A percentile compares a stretch with the other conserved stretches of the same genome.
These are phyloP conservation scores for Conringia planisiliqua DNA, from an alignment of 345 rosid genomes.

Conservation along the genomic window DNA sequence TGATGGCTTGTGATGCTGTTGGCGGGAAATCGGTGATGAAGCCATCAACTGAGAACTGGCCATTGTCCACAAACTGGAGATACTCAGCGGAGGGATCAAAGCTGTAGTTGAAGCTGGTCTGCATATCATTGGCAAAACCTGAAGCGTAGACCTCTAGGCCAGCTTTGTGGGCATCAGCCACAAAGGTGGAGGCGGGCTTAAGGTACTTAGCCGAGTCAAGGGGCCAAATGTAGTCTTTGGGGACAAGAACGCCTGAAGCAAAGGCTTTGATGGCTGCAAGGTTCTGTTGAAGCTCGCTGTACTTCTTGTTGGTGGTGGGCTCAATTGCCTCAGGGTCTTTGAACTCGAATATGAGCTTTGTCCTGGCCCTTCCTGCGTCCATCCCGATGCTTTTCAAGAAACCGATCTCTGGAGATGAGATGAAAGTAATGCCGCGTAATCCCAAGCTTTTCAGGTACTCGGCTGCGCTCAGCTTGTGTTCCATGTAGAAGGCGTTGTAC, in stretches of 20 bases:
- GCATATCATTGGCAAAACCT: slow-evolving; percentile 70
- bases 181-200: slow-evolving; percentile 54
- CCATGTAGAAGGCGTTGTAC: slow-evolving; percentile 55
- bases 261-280: slow-evolving; percentile 54
- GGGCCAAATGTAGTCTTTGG: slow-evolving; percentile 74
- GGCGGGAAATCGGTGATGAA: slow-evolving; percentile 77
- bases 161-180: slow-evolving; percentile 70
- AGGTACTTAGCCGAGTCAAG: slow-evolving; percentile 47
- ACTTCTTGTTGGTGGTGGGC: slow-evolving; percentile 64
- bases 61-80: slow-evolving; percentile 53
- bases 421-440: slow-evolving; percentile 23
- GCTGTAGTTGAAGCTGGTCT: slow-evolving; percentile 53
- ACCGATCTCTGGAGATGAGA: slow-evolving; percentile 72
- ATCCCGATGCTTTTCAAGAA: slow-evolving; percentile 53
- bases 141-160: slow-evolving; percentile 74
- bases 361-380: slow-evolving; percentile 35
- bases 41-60: slow-evolving; percentile 74
- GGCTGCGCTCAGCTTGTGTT: slow-evolving; percentile 50
- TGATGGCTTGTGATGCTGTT: slow-evolving; percentile 64
- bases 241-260: slow-evolving; percentile 74
- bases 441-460: slow-evolving; percentile 26
- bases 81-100: slow-evolving; percentile 76
- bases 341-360: slow-evolving; percentile 48
- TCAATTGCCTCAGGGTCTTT: slow-evolving; percentile 49
- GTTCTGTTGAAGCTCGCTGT: slow-evolving; percentile 41